Evolutionary conservation across 305 asterid species (phyloP).

Genomic region (Rubia tinctorum): DNA sequence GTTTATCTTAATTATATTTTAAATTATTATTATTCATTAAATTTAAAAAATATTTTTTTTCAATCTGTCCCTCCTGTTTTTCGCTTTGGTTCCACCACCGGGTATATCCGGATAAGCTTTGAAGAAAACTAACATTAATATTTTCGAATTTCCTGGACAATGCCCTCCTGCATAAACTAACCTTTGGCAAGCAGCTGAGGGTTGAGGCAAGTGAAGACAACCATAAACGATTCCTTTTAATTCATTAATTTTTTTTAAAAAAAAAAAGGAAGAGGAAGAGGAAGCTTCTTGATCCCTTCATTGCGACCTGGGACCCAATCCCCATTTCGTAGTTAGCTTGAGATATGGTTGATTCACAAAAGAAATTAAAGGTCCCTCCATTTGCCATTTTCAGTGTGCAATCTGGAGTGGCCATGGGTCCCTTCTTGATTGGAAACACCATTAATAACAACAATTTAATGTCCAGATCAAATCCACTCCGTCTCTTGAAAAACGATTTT

Average conservation of each 20-base stretch:
- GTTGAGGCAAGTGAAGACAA: background rate
- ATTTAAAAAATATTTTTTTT: too few species aligned
- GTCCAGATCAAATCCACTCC: too few species aligned
- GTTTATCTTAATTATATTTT: too few species aligned
- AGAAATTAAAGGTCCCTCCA: background rate
- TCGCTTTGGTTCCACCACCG: too few species aligned
- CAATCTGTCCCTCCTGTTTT: too few species aligned
- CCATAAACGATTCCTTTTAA: background rate
- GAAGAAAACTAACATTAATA: background rate
- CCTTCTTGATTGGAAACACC: constrained; percentile 23
- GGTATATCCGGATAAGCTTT: too few species aligned
- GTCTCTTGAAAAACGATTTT: too few species aligned
- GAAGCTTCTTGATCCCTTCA: constrained; percentile 24
- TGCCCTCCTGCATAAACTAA: background rate
- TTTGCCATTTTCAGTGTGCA: constrained; percentile 11
- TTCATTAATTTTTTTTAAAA: background rate
- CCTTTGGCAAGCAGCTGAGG: background rate
- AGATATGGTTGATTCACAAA: constrained; percentile 10
- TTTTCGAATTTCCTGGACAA: background rate
- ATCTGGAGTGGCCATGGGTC: constrained; percentile 1
- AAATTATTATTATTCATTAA: too few species aligned
- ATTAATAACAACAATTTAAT: background rate
- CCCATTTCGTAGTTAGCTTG: background rate
- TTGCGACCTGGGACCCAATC: constrained; percentile 13
- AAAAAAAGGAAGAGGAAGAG: background rate